Evolutionary conservation across 2,329 filamentous ascomycete species (phyloP), one percentile per base, ranked within the genome.

Genomic region (Teratosphaeria gauchensis): DNA sequence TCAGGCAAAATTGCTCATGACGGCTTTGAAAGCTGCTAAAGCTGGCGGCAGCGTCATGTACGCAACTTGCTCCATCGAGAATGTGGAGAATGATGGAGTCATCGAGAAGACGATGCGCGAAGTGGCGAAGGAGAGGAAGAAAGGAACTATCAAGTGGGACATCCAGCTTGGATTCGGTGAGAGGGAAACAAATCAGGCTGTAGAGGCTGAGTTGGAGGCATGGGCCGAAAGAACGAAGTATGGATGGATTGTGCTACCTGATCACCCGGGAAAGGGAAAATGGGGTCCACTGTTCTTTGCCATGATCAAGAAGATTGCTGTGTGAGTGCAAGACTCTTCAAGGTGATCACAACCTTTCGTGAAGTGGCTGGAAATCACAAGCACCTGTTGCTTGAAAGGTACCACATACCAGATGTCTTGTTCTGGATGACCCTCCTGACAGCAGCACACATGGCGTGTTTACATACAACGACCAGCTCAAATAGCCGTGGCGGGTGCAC

Each of bases 241-340:
- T 56, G 75, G 73, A 1, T 74, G 74, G 72, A 70, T 75, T 42
- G 73, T 73, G 3, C 63, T 76, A 28, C 75, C 75, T 5, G 75
- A 77, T 61, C 73, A 74, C 55, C 65, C 63, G n/a, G 57, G 60
- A 21, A 64, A 68, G 9, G 69, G 69, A 2, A 65, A 63, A 61
- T 76, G 73, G 73, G 75, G 74, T 1, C 75, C 75, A 19, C 61
- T 76, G 32, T 76, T 71, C 66, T 76, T 76, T 57, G 66, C 71
- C 4, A 60, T 73, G 32, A 63, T 76, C 19, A 72, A 69, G 28
- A 77, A 75, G 42, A n/a, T 48, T 48, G 42, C 4, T 4, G 5
- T 6, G 19, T 48, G 42, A 48, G 19, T 48, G 42, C n/a, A 11
- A 35, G 8, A 11, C 33, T 35, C 24, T 28, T 28, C 24, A 28